These are phyloP conservation scores for Dimocarpus longan DNA, from an alignment of 345 rosid species.

Conservation along the genomic window DNA sequence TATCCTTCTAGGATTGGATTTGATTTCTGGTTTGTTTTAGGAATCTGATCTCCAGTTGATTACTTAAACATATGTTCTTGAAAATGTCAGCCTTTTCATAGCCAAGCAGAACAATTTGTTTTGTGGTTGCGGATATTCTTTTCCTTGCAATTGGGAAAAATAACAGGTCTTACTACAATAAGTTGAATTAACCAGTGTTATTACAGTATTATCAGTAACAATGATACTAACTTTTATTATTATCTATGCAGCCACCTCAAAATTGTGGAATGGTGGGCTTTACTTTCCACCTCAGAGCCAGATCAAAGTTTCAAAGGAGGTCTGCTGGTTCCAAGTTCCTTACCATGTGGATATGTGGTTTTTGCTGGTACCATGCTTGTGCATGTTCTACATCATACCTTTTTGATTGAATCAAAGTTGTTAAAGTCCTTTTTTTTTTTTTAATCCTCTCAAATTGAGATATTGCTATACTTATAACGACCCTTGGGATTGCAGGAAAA, in stretches of 20 bases:
- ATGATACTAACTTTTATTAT: conserved; percentile 4
- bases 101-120: neutral
- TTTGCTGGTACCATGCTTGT: neutral
- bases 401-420: neutral
- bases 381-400: neutral
- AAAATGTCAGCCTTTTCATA: neutral
- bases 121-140: neutral
- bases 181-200: neutral
- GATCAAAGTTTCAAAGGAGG: conserved; percentile 67
- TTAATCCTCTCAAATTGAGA: neutral
- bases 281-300: conserved; percentile 54
- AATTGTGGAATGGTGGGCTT: conserved; percentile 77
- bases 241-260: conserved; percentile 63
- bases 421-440: neutral
- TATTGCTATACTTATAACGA: conserved; percentile 16
- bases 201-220: neutral
- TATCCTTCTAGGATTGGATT: neutral
- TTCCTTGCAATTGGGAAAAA: neutral
- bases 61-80: neutral
- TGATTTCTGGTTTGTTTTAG: neutral
- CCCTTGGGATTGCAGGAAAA: conserved; percentile 55
- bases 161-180: neutral
- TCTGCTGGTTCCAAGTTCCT: conserved; percentile 30
- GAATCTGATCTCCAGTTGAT: neutral
- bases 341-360: conserved; percentile 1